Conservation (phyloP, 306 rosid species). For the Pachyrhizus erosus region DNA sequence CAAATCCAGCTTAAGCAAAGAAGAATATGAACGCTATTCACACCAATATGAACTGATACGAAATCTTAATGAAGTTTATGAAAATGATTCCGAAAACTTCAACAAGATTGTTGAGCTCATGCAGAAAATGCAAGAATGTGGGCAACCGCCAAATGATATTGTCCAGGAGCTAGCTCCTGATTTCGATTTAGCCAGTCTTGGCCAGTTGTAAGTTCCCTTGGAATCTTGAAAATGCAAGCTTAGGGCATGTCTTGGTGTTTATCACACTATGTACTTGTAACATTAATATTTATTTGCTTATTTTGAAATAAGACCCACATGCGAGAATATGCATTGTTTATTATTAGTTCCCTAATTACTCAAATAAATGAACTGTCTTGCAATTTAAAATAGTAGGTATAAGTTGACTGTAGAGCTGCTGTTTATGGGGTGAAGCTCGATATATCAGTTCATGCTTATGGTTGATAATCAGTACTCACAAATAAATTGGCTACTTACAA, state of each 20-base stretch:
- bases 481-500: background rate
- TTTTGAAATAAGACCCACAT: slow-evolving; percentile 15
- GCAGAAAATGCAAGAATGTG: slow-evolving; percentile 99
- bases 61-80: slow-evolving; percentile 79
- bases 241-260: background rate
- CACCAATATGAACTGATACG: slow-evolving; percentile 69
- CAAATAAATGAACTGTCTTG: slow-evolving; percentile 29
- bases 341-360: background rate
- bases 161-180: slow-evolving; percentile 89
- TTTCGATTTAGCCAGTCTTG: slow-evolving; percentile 78
- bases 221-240: slow-evolving; percentile 15
- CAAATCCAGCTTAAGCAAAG: slow-evolving; percentile 76
- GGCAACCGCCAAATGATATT: slow-evolving; percentile 92
- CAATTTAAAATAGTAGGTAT: slow-evolving; percentile 6
- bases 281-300: background rate
- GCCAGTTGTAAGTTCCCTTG: slow-evolving; percentile 77
- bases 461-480: background rate
- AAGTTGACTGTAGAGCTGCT: background rate
- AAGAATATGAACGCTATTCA: slow-evolving; percentile 72
- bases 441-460: background rate
- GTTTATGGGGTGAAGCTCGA: background rate
- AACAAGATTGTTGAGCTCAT: slow-evolving; percentile 84
- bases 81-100: slow-evolving; percentile 77
- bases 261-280: background rate
- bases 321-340: slow-evolving; percentile 1